phyloP scores from a whole-genome alignment of 352 stramenopile genomes.

The Phytopythium boreale region DNA sequence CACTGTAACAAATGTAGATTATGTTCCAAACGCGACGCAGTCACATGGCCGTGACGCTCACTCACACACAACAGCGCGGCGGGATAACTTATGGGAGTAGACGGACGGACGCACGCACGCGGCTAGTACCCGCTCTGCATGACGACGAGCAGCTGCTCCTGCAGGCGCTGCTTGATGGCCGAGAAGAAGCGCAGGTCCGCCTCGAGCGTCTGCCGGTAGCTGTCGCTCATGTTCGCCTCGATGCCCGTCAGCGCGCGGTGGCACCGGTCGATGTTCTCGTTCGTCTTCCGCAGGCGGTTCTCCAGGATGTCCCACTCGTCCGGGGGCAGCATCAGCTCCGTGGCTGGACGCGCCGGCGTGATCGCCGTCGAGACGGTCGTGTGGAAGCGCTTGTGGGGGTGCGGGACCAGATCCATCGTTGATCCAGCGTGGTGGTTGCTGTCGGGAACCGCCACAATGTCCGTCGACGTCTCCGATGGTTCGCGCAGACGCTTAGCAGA shows the following conservation, averaged over 20 bases:
- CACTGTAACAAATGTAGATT: background rate
- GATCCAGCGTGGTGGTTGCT: background rate
- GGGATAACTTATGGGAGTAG: background rate
- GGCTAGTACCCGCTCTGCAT: constrained; percentile 64
- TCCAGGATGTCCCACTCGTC: constrained; percentile 71
- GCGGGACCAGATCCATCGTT: constrained; percentile 36
- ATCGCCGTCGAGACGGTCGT: constrained; percentile 46
- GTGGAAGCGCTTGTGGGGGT: constrained; percentile 41
- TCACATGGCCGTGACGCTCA: background rate
- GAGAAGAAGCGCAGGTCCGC: constrained; percentile 66
- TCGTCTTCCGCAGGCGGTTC: constrained; percentile 58
- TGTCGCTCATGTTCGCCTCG: constrained; percentile 45
- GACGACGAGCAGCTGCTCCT: constrained; percentile 65
- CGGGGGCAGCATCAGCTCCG: constrained; percentile 42
- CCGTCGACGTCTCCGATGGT: constrained; percentile 15
- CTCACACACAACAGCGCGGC: background rate
- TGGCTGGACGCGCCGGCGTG: constrained; percentile 22
- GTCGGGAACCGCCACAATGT: constrained; percentile 43
- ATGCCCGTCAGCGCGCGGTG: constrained; percentile 42
- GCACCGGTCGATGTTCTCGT: constrained; percentile 66
- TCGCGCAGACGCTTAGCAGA: constrained; percentile 34
- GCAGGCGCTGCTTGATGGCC: constrained; percentile 69
- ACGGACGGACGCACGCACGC: background rate
- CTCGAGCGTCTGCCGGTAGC: constrained; percentile 57
- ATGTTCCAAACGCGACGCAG: background rate